Percentiles rank a stretch among this genome's conserved stretches.
Conservation (phyloP, 768 basidiomycete genomes). For the Phallus indusiatus region DNA sequence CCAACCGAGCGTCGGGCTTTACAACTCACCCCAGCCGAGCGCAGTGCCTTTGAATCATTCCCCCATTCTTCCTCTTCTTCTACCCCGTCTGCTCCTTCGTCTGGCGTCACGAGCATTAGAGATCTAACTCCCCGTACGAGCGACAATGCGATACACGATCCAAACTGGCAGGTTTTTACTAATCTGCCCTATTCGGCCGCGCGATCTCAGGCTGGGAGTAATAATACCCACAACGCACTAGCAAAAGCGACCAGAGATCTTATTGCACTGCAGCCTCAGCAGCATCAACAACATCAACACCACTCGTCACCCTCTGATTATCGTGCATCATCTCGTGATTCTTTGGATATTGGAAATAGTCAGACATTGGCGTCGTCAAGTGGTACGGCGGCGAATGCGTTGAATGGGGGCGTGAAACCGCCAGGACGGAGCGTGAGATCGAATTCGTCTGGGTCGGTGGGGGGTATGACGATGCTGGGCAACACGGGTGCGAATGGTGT, state of each 20-base stretch:
- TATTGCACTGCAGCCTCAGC: constrained; percentile 56
- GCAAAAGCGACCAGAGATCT: constrained; percentile 77
- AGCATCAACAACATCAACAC: too few relatives aligned
- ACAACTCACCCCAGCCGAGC: constrained; percentile 51
- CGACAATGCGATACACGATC: not conserved
- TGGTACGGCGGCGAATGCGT: constrained; percentile 12
- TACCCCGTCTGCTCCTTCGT: constrained; percentile 35
- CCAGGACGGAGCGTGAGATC: constrained; percentile 11
- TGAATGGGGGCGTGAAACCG: constrained; percentile 8
- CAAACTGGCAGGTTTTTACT: not conserved
- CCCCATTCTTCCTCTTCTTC: constrained; percentile 33
- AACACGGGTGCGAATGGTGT: not conserved
- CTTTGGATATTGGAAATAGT: constrained; percentile 16
- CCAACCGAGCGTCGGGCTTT: constrained; percentile 24
- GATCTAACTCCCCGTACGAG: constrained; percentile 16
- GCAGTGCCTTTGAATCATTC: constrained; percentile 60
- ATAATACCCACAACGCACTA: constrained; percentile 42
- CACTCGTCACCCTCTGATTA: constrained; percentile 1
- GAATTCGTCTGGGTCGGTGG: constrained; percentile 1
- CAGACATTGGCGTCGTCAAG: constrained; percentile 18
- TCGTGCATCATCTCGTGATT: constrained; percentile 28
- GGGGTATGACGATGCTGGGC: not conserved
- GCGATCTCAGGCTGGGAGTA: not conserved
- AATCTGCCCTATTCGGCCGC: not conserved
- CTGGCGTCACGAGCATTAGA: not conserved